Conservation (phyloP, 768 basidiomycete species). For the Peribolospora baueri region DNA sequence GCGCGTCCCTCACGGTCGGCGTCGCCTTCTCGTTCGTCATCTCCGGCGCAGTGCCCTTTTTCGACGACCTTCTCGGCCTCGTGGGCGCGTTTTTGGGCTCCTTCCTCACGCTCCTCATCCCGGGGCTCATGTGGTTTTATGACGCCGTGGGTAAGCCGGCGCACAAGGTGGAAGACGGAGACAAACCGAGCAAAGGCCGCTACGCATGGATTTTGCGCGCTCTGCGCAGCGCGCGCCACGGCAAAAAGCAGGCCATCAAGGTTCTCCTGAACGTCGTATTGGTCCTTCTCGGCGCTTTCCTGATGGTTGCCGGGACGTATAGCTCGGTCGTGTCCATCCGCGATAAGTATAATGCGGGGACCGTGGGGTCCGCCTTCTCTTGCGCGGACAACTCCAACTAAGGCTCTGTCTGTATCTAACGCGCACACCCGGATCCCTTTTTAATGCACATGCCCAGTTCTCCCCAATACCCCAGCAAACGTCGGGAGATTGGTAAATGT, state of each 20-base stretch:
- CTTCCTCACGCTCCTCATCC: conserved; percentile 4
- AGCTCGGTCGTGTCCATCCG: conserved; percentile 2
- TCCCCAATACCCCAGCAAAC: too few relatives aligned
- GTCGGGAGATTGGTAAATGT: too few relatives aligned
- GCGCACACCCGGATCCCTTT: too few relatives aligned
- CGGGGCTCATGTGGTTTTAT: conserved; percentile 8
- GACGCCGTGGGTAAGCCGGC: conserved; percentile 1
- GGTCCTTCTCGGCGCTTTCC: conserved; percentile 8
- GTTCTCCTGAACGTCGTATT: conserved; percentile 6
- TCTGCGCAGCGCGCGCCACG: background rate
- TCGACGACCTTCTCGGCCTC: conserved; percentile 3
- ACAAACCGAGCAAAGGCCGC: too few relatives aligned
- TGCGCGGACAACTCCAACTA: conserved; percentile 9
- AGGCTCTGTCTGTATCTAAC: too few relatives aligned
- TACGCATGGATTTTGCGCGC: background rate
- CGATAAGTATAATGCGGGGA: background rate
- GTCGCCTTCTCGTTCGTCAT: conserved; percentile 11
- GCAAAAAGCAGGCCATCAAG: background rate
- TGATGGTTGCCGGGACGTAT: conserved; percentile 10
- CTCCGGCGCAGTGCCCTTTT: conserved; percentile 11
- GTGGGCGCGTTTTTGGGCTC: conserved; percentile 8
- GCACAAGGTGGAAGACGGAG: too few relatives aligned
- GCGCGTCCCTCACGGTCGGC: conserved; percentile 1
- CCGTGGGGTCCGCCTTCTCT: conserved; percentile 1
- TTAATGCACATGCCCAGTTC: too few relatives aligned